These are phyloP conservation scores for Fusarium sp. DNA, from an alignment of 2,329 filamentous ascomycete species.

Conservation along the genomic window DNA sequence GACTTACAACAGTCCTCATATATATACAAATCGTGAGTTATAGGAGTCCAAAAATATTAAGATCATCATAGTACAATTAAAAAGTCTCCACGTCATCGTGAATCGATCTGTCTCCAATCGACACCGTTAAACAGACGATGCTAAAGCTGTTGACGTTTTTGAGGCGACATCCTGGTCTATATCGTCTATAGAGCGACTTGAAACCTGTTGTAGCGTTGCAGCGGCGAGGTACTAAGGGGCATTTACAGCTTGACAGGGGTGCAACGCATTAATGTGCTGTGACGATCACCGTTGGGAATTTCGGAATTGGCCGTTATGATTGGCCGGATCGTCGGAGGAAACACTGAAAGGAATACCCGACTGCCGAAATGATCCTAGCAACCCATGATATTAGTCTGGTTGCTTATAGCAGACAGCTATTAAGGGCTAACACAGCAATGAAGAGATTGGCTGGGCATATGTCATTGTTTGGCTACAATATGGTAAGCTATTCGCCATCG, in stretches of 20 bases:
- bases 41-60: conserved; percentile 7
- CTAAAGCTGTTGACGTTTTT: conserved; percentile 34
- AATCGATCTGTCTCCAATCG: conserved; percentile 8
- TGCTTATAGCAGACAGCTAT: not conserved
- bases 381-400: not conserved
- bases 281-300: conserved; percentile 12
- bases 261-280: conserved; percentile 25
- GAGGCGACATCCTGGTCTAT: conserved; percentile 33
- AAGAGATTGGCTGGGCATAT: conserved; percentile 16
- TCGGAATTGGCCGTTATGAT: conserved; percentile 1
- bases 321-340: conserved; percentile 28
- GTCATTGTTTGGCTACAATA: conserved; percentile 4
- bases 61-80: not conserved
- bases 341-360: conserved; percentile 22
- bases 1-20: conserved; percentile 1
- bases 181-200: conserved; percentile 9
- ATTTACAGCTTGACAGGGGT: conserved; percentile 35
- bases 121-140: not conserved
- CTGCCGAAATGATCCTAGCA: conserved; percentile 24
- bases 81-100: conserved; percentile 34
- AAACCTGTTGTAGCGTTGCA: conserved; percentile 43
- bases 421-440: not conserved
- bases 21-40: conserved; percentile 27
- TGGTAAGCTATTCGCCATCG: not conserved
- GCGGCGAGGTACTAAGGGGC: conserved; percentile 14